phyloP scores from a whole-genome alignment of 1,284 basidiomycete species.

The Polyporus tsugae region DNA sequence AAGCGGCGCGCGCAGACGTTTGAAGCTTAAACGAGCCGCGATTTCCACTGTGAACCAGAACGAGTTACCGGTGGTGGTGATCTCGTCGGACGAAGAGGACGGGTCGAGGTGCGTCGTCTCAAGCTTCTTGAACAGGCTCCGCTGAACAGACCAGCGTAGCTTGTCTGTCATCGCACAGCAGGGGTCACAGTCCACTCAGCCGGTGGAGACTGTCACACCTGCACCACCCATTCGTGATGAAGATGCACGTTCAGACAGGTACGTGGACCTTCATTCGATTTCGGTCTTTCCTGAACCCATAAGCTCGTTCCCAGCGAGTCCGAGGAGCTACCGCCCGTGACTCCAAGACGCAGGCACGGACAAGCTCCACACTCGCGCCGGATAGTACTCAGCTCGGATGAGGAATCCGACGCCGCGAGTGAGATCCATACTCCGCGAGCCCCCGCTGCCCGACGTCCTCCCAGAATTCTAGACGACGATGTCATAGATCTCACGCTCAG shows the following conservation, averaged over 20 bases:
- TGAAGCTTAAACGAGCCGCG: conserved; percentile 16
- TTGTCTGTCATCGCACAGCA: conserved; percentile 24
- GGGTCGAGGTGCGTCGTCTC: conserved; percentile 35
- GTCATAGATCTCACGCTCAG: conserved; percentile 36
- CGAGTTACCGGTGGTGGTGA: conserved; percentile 53
- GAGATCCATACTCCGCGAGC: conserved; percentile 1
- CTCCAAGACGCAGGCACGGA: conserved; percentile 4
- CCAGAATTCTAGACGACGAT: conserved; percentile 19
- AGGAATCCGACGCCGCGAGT: background rate
- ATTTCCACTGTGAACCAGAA: conserved; percentile 17
- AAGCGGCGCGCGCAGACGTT: conserved; percentile 4
- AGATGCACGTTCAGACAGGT: background rate
- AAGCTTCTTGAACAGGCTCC: background rate
- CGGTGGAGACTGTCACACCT: background rate
- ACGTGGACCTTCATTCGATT: background rate
- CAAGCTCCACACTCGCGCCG: conserved; percentile 5
- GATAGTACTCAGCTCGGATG: conserved; percentile 19
- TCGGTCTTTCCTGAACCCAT: no score
- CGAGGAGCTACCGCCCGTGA: conserved; percentile 11
- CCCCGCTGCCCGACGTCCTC: background rate
- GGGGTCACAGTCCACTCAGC: conserved; percentile 15
- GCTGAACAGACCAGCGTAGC: background rate
- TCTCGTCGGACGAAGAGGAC: conserved; percentile 60
- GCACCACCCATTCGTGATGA: background rate
- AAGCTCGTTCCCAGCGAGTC: conserved; percentile 2